phyloP scores from a whole-genome alignment of 768 basidiomycete genomes.

The Tremella fuciformis region DNA sequence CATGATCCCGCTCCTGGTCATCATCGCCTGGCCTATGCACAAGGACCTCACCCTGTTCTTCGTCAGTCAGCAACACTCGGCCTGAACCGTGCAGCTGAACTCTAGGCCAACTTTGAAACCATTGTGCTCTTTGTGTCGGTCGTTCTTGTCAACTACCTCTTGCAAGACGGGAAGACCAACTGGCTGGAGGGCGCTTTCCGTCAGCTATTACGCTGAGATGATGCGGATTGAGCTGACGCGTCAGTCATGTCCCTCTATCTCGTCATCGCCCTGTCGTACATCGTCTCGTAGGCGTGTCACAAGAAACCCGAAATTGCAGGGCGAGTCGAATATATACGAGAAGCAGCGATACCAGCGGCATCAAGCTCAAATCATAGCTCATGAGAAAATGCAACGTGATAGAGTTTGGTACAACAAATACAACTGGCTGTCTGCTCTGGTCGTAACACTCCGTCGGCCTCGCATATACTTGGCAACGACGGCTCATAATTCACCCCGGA shows the following conservation, averaged over 20 bases:
- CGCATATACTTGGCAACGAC: too few species aligned
- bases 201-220: conserved; percentile 20
- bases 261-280: conserved; percentile 71
- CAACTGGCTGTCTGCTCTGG: too few species aligned
- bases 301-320: too few species aligned
- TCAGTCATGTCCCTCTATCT: conserved; percentile 65
- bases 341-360: too few species aligned
- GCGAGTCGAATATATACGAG: too few species aligned
- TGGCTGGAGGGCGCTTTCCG: conserved; percentile 88
- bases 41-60: conserved; percentile 68
- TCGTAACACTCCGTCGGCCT: too few species aligned
- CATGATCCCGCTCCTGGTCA: conserved; percentile 80
- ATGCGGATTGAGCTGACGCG: conserved; percentile 12
- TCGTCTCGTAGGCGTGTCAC: conserved; percentile 28
- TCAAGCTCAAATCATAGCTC: too few species aligned
- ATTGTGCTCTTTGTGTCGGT: conserved; percentile 82
- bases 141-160: conserved; percentile 77
- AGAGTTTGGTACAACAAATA: too few species aligned
- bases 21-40: conserved; percentile 72
- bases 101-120: conserved; percentile 58
- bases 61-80: conserved; percentile 57
- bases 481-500: conserved; percentile 3
- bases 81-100: conserved; percentile 1
- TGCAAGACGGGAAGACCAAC: conserved; percentile 65
- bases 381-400: too few species aligned